Base-by-base conservation (phyloP, 2,329 filamentous ascomycete genomes). In the Pseudomassariella vexata region DNA sequence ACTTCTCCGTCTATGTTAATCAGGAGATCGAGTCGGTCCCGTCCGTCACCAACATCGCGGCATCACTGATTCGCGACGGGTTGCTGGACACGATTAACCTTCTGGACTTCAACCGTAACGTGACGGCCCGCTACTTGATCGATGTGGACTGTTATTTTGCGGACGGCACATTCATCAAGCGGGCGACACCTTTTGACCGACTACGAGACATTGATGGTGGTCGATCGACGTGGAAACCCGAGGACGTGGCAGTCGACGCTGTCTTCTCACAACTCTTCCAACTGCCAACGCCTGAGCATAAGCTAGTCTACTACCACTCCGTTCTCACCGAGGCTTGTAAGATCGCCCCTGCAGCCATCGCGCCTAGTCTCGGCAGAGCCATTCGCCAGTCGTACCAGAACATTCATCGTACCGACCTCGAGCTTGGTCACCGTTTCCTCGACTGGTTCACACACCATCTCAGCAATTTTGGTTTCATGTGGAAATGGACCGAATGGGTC, bases 401-500 rank as follows among this genome's bases (percentile, higher is more conserved):
- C 54, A 68, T 85, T 8, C 80, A 87, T 37, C 75, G 73, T 3
- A 79, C 96, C 68, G 92, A 98, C 52, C 68, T 95, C 28, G 89
- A 96, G 60, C 66, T 98, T 25, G 74, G 70, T 35, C 83, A 89
- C 50, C 78, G 92, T 17, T 96, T 96, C 62, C 70, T 95, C 53
- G 90, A 96, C 56, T 98, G 92, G 92, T 98, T 98, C 53, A 77
- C 90, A 12, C 92, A 98, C 57, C 92, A 98, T 64, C 65, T 98
- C 45, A 95, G 89, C 63, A 98, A 98, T 64, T 98, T 98, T 55
- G 92, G 94, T 32, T 98, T 96, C 56, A 92, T 92, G 8, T 98
- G 92, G 92, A 96, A 96, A 62, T 98, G 92, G 92, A 82, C 84
- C 11, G 92, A 98, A 63, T 98, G 92, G 92, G 73, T 85, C 28